Evolutionary conservation across 2,329 filamentous ascomycete genomes (phyloP), one percentile per base, ranked within the genome.

Genomic region (Colletotrichum costaricense): DNA sequence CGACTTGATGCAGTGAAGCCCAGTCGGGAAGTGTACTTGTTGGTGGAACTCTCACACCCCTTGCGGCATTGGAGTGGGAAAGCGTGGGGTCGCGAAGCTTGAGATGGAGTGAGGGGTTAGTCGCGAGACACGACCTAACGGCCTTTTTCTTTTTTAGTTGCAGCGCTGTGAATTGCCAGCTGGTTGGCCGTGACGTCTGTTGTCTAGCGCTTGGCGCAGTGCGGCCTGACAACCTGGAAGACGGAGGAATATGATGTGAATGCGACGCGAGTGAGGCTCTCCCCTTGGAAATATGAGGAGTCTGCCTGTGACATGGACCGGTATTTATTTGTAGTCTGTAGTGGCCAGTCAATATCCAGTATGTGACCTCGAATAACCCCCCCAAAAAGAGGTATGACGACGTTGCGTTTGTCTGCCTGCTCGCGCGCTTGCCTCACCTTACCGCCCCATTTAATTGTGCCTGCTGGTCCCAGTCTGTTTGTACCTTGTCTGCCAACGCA

Each of bases 311-410:
- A 66, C 46, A 60, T 67, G 52, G 60, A 24, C 49, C 56, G 26
- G 46, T 52, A 67, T 66, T 56, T 71, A 66, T 70, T 62, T 70
- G 67, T 71, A 71, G 71, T 66, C 71, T 70, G 71, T 38, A 62
- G 30, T 55, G 60, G 38, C 60, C 67, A 56, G 65, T 70, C 22
- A 66, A 71, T 59, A 60, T 63, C 62, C 49, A 66, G n/a, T 57
- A 11, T n/a, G 49, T 52, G 22, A 26, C 62, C 19, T 49, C 16
- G 16, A 54, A 42, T 42, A 49, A 22, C 19, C 60, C 24, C 33
- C 60, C n/a, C 7, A 65, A 28, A 24, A 33, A 16, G 63, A 56
- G 46, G 49, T 71, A 62, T 73, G 71, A 73, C 71, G 67, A 71
- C 67, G 60, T 52, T 57, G 60, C 49, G 56, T 49, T 66, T 71